Evolutionary conservation across 768 basidiomycete genomes (phyloP), one percentile per base, ranked within the genome.

Genomic region (Coprinopsis cinerea): DNA sequence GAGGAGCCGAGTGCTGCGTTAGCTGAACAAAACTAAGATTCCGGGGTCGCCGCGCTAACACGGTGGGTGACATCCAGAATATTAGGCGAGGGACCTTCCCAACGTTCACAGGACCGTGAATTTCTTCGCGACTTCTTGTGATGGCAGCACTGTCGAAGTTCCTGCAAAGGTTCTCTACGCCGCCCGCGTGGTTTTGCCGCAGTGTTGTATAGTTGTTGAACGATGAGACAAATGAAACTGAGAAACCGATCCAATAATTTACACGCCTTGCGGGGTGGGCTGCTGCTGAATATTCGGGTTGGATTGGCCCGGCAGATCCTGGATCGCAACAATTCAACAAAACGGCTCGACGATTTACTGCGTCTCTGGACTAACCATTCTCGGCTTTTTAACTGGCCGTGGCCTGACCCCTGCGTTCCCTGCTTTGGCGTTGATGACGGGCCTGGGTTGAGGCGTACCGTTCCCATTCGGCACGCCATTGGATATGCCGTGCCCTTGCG

Each of bases 311-410:
- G 81, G 78, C 53, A 73, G 64, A 54, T 85, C 84, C 83, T 85
- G 52, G 46, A 44, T 44, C 39, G 25, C 49, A 47, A 57, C 32
- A 26, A 28, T 24, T 35, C n/a, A 32, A 32, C 30, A 32, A 26
- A 41, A 24, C 28, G 28, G 18, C 45, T 34, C 17, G 24, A 34
- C 51, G 42, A 20, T 17, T 49, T 42, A 28, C 27, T 10, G 47
- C 14, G 49, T 28, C 36, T 35, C 18, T 37, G 35, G 36, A 73
- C 81, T 58, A 57, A 88, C 86, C 80, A 85, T 71, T 53, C 83
- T 75, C 60, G 81, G 84, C 66, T 85, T 88, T 75, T 89, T 89
- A 36, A 82, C 60, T 18, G 86, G 86, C 55, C 86, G 72, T 24
- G 85, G 84, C 48, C 82, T 72, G 13, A 74, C 76, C 40, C 73